phyloP scores from a whole-genome alignment of 2,329 filamentous ascomycete genomes.

The Didymella arachidicola region DNA sequence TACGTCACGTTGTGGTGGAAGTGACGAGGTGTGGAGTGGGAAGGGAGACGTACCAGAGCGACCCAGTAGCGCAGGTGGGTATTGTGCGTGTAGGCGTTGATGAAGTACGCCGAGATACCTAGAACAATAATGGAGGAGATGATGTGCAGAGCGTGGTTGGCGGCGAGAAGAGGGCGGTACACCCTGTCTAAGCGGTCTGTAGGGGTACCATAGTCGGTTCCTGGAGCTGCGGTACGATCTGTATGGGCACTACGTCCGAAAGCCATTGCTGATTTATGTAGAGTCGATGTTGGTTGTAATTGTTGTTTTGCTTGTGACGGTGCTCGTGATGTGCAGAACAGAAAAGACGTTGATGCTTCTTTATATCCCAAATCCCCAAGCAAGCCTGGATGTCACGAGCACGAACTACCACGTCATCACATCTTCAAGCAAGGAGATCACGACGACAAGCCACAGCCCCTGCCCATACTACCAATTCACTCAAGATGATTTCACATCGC shows the following conservation, averaged over 20 bases:
- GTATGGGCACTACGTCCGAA: conserved; percentile 18
- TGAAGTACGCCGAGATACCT: conserved; percentile 31
- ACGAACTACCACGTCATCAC: conserved; percentile 14
- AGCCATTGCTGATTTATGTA: conserved; percentile 1
- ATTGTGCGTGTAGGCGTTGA: conserved; percentile 21
- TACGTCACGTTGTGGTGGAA: neutral
- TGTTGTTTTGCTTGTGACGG: neutral
- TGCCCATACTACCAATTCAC: conserved; percentile 7
- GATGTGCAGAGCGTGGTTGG: conserved; percentile 27
- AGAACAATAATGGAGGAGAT: conserved; percentile 31
- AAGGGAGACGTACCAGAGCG: neutral
- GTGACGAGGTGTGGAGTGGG: neutral
- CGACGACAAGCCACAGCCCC: neutral
- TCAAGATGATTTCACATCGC: conserved; percentile 6
- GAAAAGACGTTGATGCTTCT: neutral
- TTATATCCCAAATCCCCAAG: conserved; percentile 1
- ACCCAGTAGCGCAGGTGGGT: conserved; percentile 30
- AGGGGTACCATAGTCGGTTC: conserved; percentile 6
- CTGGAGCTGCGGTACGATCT: neutral
- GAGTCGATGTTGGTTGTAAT: neutral
- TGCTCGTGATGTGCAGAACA: neutral
- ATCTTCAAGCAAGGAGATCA: conserved; percentile 15
- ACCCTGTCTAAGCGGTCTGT: conserved; percentile 16
- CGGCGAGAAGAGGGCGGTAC: conserved; percentile 26
- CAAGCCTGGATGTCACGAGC: neutral